These are phyloP conservation scores for Lomentospora prolificans DNA, from an alignment of 2,329 filamentous ascomycete genomes.

Conservation along the genomic window DNA sequence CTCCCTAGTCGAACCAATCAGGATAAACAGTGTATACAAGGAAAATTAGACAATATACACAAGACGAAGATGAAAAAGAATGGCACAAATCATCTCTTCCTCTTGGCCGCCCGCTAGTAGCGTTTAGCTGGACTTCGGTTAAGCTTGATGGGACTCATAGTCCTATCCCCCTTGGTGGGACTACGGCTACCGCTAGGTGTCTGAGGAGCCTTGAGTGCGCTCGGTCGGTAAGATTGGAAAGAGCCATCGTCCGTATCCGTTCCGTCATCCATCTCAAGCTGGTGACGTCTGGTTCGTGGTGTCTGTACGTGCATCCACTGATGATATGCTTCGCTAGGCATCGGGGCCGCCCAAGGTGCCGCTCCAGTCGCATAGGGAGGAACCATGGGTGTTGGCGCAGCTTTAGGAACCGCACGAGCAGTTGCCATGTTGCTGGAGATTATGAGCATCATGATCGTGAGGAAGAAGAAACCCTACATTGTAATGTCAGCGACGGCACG, in stretches of 20 bases:
- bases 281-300: conserved; percentile 31
- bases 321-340: background rate
- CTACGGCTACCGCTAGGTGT: conserved; percentile 37
- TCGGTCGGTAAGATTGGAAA: background rate
- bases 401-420: background rate
- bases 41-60: too few species aligned
- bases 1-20: too few species aligned
- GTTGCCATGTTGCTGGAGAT: conserved; percentile 36
- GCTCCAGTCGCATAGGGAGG: background rate
- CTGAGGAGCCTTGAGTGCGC: conserved; percentile 30
- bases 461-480: conserved; percentile 38
- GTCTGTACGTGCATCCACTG: conserved; percentile 39
- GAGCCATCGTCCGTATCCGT: conserved; percentile 44
- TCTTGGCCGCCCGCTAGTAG: too few species aligned
- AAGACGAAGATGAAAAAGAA: too few species aligned
- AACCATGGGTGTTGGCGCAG: background rate
- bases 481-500: background rate
- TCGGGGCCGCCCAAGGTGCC: background rate
- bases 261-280: conserved; percentile 28
- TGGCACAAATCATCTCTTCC: too few species aligned
- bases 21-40: too few species aligned
- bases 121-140: conserved; percentile 25
- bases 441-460: conserved; percentile 36
- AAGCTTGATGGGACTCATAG: conserved; percentile 29
- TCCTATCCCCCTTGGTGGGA: conserved; percentile 39